A percentile compares a stretch with the other conserved stretches of the same genome.
Evolutionary conservation across 2,329 filamentous ascomycete species (phyloP).

Genomic region (Pseudohalonectria lignicola): DNA sequence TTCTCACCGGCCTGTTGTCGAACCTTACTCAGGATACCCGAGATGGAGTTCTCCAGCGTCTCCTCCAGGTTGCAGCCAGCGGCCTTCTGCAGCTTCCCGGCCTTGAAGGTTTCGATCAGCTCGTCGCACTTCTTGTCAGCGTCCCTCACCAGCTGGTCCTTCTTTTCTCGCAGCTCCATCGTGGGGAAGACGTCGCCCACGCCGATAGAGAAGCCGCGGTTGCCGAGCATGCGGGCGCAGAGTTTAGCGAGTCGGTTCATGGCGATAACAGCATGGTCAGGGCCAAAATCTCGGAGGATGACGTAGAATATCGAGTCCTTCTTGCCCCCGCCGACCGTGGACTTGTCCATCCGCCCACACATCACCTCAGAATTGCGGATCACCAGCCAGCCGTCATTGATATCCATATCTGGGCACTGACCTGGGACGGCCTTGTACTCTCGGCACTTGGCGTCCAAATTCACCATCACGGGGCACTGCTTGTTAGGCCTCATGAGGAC

Average conservation of each 20-base stretch:
- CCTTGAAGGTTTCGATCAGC: constrained; percentile 72
- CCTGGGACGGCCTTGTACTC: constrained; percentile 57
- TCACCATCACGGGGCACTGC: constrained; percentile 71
- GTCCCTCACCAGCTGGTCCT: constrained; percentile 62
- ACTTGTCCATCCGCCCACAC: constrained; percentile 97
- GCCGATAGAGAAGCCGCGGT: constrained; percentile 91
- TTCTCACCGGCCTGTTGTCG: constrained; percentile 83
- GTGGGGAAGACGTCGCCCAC: constrained; percentile 91
- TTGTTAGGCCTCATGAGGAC: constrained; percentile 76
- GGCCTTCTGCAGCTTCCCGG: constrained; percentile 72
- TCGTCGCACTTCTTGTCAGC: constrained; percentile 76
- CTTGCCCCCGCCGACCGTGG: constrained; percentile 91
- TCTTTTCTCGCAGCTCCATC: constrained; percentile 55
- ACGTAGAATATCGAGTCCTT: constrained; percentile 98
- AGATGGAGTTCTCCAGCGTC: constrained; percentile 83
- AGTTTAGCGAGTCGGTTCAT: constrained; percentile 94
- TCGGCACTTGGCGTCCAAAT: constrained; percentile 86
- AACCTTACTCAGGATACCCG: constrained; percentile 83
- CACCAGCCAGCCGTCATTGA: constrained; percentile 83
- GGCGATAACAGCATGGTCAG: constrained; percentile 73
- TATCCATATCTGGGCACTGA: constrained; percentile 58
- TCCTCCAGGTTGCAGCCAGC: constrained; percentile 85
- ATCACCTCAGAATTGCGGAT: constrained; percentile 95
- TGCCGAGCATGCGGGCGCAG: constrained; percentile 78
- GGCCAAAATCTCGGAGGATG: constrained; percentile 88